Evolutionary conservation across 495 filamentous ascomycete genomes (phyloP), one percentile per base, ranked within the genome.

Genomic region (Annulohypoxylon moriforme): DNA sequence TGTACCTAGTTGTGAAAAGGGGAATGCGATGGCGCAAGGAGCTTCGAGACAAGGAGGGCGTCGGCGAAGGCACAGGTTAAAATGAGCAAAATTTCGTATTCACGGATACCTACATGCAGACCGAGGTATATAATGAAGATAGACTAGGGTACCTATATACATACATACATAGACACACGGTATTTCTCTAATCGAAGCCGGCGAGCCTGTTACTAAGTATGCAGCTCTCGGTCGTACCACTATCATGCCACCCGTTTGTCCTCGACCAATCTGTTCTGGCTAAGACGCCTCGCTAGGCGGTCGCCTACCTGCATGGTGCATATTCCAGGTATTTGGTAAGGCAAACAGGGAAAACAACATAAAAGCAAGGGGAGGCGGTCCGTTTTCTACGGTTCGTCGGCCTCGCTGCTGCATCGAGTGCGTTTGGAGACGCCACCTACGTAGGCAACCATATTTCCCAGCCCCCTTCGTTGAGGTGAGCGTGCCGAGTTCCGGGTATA

Each of bases 1-100:
- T 90, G 61, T 70, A 74, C 50, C 4, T 76, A 0, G 29, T 76
- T 24, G 18, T 63, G 55, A 56, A 47, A 52, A 71, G 55, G 33
- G 74, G 74, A 6, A 71, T 71, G 64, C 64, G 57, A 22, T 76
- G 74, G 74, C 67, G 74, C 3, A 68, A 36, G 61, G 71, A 76
- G 62, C 40, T 76, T 2, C 57, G 36, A 50, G 71, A 69, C 14
- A 76, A 74, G 67, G 74, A 76, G 66, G 40, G 65, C n/a, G 74
- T 71, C 49, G 40, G 65, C 20, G 60, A 44, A 22, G 27, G 9
- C 42, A 14, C 65, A 7, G 44, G 24, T 24, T 61, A 62, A 61
- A 59, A 52, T 34, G 11, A 10, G 29, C 31, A 34, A 29, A 52
- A 13, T 27, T 24, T 18, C n/a, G 18, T 55, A 9, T n/a, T 25